Percentiles rank a stretch among this genome's conserved stretches.
These are phyloP conservation scores for Oleoguttula mirabilis DNA, from an alignment of 495 filamentous ascomycete species.

Conservation along the genomic window DNA sequence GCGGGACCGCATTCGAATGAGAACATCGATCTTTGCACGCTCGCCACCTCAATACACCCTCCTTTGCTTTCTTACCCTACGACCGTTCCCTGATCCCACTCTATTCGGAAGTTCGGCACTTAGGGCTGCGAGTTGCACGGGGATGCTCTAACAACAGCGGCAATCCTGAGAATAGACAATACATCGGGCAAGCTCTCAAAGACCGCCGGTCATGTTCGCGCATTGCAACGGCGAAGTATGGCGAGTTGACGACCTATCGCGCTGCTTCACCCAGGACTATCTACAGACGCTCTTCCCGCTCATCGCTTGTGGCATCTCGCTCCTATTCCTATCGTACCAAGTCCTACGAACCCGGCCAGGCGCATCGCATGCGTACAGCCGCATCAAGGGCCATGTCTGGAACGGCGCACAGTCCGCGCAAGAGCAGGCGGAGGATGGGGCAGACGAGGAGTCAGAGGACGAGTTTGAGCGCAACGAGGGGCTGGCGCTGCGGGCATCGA, in stretches of 20 bases:
- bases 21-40: too few relatives aligned
- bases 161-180: too few relatives aligned
- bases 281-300: conserved; percentile 76
- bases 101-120: too few relatives aligned
- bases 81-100: too few relatives aligned
- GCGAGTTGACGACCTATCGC: conserved; percentile 76
- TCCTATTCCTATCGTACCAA: conserved; percentile 50
- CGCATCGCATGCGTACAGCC: conserved; percentile 39
- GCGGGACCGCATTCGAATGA: too few relatives aligned
- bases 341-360: conserved; percentile 39
- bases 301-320: conserved; percentile 53
- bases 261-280: conserved; percentile 78
- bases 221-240: conserved; percentile 72
- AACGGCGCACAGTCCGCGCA: conserved; percentile 10
- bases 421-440: conserved; percentile 30
- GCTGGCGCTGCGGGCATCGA: conserved; percentile 50
- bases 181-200: too few relatives aligned
- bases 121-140: too few relatives aligned
- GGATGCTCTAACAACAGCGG: too few relatives aligned
- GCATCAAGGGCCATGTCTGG: conserved; percentile 24
- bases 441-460: conserved; percentile 49
- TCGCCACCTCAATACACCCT: too few relatives aligned
- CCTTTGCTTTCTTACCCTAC: too few relatives aligned
- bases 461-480: conserved; percentile 25
- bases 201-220: conserved; percentile 46